Conservation (phyloP, 2,329 filamentous ascomycete species). For the Thermomyces lanuginosus region DNA sequence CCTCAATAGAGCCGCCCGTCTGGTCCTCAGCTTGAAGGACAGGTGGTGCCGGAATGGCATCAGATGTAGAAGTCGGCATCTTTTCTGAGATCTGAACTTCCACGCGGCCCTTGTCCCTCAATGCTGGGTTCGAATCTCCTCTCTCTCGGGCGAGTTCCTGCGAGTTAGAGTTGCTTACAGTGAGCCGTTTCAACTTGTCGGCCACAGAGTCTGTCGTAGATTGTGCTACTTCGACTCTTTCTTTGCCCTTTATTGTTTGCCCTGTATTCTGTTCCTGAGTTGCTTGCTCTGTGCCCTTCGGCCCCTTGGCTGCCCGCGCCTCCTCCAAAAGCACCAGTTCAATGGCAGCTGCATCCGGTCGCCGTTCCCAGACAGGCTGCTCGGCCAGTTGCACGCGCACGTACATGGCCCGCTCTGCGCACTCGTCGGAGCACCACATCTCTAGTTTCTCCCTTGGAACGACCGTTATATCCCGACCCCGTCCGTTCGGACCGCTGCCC, state of each 20-base stretch:
- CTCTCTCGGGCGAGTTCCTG: conserved; percentile 21
- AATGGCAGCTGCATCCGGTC: conserved; percentile 32
- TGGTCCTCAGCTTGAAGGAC: conserved; percentile 18
- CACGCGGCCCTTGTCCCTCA: conserved; percentile 15
- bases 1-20: conserved; percentile 26
- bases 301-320: conserved; percentile 17
- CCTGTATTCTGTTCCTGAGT: conserved; percentile 5
- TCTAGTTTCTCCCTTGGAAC: conserved; percentile 57
- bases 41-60: conserved; percentile 13
- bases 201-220: conserved; percentile 9
- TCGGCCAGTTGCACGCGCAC: conserved; percentile 78
- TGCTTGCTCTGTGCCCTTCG: conserved; percentile 8
- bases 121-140: conserved; percentile 14
- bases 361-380: conserved; percentile 69
- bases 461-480: conserved; percentile 44
- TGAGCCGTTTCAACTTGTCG: conserved; percentile 13
- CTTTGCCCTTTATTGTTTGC: too few species aligned
- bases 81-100: conserved; percentile 21
- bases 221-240: too few species aligned
- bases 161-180: conserved; percentile 11
- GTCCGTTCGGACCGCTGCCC: conserved; percentile 28
- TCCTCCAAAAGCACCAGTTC: conserved; percentile 53
- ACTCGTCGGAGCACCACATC: conserved; percentile 72
- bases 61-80: conserved; percentile 5
- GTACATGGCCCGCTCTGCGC: conserved; percentile 65